phyloP scores from a whole-genome alignment of 2,329 filamentous ascomycete species.

The Byssothecium circinans region DNA sequence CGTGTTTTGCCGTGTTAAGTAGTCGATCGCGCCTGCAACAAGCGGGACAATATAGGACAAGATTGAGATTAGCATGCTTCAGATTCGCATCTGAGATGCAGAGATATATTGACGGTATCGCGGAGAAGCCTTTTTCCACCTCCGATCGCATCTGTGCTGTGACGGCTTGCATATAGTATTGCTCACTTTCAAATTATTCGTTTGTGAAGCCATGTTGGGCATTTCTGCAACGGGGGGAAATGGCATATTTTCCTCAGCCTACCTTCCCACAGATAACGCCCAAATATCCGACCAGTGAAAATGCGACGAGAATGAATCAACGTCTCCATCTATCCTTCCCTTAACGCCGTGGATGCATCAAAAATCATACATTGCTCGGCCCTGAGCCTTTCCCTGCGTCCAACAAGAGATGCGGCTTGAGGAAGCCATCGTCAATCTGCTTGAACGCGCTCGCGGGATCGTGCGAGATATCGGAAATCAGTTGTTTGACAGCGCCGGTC shows the following conservation, averaged over 20 bases:
- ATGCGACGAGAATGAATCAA: conserved; percentile 5
- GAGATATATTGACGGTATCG: no score
- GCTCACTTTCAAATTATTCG: no score
- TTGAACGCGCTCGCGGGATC: conserved; percentile 89
- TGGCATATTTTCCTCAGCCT: neutral
- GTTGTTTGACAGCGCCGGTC: conserved; percentile 73
- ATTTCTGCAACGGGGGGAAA: neutral
- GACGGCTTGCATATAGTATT: no score
- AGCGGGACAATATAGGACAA: neutral
- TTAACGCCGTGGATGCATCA: conserved; percentile 26
- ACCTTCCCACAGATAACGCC: neutral
- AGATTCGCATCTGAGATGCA: neutral
- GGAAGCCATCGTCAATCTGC: conserved; percentile 92
- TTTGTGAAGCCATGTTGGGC: neutral
- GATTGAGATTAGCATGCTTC: neutral
- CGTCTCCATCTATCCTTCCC: neutral
- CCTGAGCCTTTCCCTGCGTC: conserved; percentile 57
- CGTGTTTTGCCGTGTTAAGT: neutral
- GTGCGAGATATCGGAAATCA: conserved; percentile 75
- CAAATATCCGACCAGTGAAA: neutral
- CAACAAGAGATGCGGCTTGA: conserved; percentile 86
- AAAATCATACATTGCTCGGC: conserved; percentile 37
- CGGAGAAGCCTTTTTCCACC: neutral
- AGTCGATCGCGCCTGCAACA: neutral
- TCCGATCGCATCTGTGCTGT: neutral